These are phyloP conservation scores for Primulina tabacum DNA, from an alignment of 257 asterid genomes.

Conservation along the genomic window DNA sequence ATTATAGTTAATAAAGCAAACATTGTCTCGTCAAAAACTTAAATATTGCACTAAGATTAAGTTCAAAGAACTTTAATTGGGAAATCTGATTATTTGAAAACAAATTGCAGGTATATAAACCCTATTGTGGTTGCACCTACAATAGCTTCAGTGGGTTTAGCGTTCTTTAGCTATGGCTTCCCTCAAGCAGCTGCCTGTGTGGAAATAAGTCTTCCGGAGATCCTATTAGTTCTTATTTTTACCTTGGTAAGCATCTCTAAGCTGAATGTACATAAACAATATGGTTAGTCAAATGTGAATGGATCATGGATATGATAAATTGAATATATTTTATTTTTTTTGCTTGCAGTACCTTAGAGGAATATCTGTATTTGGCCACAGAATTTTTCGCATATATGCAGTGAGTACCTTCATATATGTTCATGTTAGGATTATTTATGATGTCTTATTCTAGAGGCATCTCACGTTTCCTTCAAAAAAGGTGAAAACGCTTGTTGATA, in stretches of 20 bases:
- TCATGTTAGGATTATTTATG: conserved; percentile 1
- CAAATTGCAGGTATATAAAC: conserved; percentile 69
- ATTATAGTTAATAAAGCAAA: not conserved
- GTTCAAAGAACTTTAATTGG: not conserved
- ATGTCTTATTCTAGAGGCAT: not conserved
- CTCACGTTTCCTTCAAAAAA: not conserved
- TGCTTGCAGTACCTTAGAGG: conserved; percentile 78
- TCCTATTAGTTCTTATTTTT: conserved; percentile 76
- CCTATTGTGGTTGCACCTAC: conserved; percentile 98
- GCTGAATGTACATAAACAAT: conserved; percentile 6
- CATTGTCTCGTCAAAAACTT: not conserved
- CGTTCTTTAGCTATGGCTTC: conserved; percentile 93
- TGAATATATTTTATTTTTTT: not conserved
- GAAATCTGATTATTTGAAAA: not conserved
- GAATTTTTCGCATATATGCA: conserved; percentile 76
- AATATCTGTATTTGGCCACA: conserved; percentile 71
- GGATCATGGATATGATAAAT: not conserved
- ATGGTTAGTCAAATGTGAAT: conserved; percentile 5
- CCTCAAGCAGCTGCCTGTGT: conserved; percentile 97
- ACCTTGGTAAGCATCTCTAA: conserved; percentile 68
- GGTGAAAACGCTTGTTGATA: not conserved
- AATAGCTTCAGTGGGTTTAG: conserved; percentile 82
- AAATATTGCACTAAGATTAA: not conserved
- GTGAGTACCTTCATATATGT: conserved; percentile 37
- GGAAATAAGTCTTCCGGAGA: conserved; percentile 88